Conservation (phyloP, 371 early-diverging fungal genomes). For the Circinella minor region DNA sequence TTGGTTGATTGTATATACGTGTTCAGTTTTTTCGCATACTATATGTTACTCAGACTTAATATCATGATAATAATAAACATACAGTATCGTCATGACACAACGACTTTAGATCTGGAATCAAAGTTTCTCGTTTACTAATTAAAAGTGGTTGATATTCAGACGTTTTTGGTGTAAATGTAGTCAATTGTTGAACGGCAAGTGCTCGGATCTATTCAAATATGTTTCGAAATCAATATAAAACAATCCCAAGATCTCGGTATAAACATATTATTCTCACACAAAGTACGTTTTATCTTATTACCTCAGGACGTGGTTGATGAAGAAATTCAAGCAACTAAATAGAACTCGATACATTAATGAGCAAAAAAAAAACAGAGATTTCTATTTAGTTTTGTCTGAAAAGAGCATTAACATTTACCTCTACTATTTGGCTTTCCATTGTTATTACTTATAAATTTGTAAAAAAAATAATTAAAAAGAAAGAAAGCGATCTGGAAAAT, state of each 20-base stretch:
- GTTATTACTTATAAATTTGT: background rate
- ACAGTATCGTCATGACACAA: constrained; percentile 76
- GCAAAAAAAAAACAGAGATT: background rate
- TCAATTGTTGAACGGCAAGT: constrained; percentile 81
- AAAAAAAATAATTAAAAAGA: background rate
- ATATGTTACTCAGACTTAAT: background rate
- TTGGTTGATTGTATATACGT: too few species aligned
- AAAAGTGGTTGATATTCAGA: constrained; percentile 70
- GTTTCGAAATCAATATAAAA: background rate
- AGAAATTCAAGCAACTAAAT: constrained; percentile 65
- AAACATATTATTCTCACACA: background rate
- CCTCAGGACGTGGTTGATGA: constrained; percentile 67
- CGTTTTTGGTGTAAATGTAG: constrained; percentile 69
- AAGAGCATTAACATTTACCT: constrained; percentile 17
- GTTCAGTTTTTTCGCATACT: background rate
- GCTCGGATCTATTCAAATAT: constrained; percentile 64
- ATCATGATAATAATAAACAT: constrained; percentile 21
- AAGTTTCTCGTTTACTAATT: constrained; percentile 56
- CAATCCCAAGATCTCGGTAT: background rate
- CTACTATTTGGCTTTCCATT: constrained; percentile 32
- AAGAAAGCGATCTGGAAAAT: background rate
- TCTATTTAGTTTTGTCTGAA: too few species aligned
- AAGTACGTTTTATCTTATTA: constrained; percentile 30
- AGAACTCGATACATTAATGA: background rate
- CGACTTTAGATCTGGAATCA: constrained; percentile 73